These are phyloP conservation scores for Sonneratia alba DNA, from an alignment of 345 rosid species.

Conservation along the genomic window DNA sequence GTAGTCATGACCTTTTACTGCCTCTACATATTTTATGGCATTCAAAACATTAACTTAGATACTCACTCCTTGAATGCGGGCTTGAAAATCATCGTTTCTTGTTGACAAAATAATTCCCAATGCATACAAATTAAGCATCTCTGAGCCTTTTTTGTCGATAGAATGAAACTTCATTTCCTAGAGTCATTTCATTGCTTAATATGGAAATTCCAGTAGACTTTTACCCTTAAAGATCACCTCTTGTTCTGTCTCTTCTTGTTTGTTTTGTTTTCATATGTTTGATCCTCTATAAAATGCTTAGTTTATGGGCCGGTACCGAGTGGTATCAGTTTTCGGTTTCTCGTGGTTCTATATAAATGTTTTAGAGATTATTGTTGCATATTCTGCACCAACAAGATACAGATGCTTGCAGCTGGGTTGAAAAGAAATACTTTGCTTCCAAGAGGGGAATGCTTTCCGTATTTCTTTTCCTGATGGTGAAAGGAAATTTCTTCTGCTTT, in stretches of 20 bases:
- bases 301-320: too few species aligned
- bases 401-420: slow-evolving; percentile 74
- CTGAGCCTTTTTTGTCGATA: background rate
- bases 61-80: too few species aligned
- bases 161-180: background rate
- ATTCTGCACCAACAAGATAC: slow-evolving; percentile 73
- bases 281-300: background rate
- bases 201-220: background rate
- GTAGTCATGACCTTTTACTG: too few species aligned
- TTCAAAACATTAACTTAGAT: background rate
- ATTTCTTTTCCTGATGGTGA: background rate
- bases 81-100: too few species aligned
- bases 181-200: background rate
- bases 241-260: background rate
- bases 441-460: slow-evolving; percentile 47
- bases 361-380: slow-evolving; percentile 69
- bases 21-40: background rate
- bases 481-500: background rate
- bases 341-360: slow-evolving; percentile 12
- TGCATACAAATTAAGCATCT: background rate
- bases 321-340: background rate
- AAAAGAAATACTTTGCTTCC: slow-evolving; percentile 88
- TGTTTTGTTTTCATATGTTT: background rate
- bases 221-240: background rate
- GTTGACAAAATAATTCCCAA: background rate